phyloP scores from a whole-genome alignment of 1,284 basidiomycete genomes.

The Moesziomyces sp. region DNA sequence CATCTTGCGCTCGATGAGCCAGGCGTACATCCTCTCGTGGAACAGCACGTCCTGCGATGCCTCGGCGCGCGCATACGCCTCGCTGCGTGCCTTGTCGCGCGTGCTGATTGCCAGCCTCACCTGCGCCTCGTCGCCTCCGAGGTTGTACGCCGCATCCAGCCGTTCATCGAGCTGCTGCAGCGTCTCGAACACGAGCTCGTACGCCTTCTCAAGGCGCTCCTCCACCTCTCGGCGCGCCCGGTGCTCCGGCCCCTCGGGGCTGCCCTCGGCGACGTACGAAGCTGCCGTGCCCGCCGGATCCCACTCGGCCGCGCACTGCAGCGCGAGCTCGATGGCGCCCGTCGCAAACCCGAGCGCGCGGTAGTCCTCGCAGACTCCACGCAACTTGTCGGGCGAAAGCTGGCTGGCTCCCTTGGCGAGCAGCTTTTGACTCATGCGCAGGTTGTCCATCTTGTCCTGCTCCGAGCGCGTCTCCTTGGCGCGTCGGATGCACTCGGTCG shows the following conservation, averaged over 20 bases:
- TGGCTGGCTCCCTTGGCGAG: constrained; percentile 88
- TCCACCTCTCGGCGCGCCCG: constrained; percentile 71
- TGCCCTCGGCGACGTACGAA: constrained; percentile 73
- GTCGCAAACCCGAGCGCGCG: constrained; percentile 82
- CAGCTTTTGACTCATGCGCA: constrained; percentile 70
- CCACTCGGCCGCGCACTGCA: constrained; percentile 82
- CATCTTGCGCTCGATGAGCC: constrained; percentile 82
- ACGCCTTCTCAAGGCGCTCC: constrained; percentile 76
- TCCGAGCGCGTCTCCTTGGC: constrained; percentile 83
- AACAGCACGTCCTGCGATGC: constrained; percentile 88
- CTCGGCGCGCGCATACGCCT: constrained; percentile 73
- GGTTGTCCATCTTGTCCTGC: constrained; percentile 61
- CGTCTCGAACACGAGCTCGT: constrained; percentile 74
- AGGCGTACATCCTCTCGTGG: constrained; percentile 93
- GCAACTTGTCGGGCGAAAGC: constrained; percentile 83
- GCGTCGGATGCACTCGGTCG: constrained; percentile 90
- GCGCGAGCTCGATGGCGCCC: constrained; percentile 86
- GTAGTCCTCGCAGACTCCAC: constrained; percentile 87
- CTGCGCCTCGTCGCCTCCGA: constrained; percentile 48
- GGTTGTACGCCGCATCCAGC: constrained; percentile 48
- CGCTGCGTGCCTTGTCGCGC: constrained; percentile 61
- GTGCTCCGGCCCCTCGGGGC: constrained; percentile 73
- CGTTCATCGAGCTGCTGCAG: constrained; percentile 80
- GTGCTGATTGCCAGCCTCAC: constrained; percentile 48
- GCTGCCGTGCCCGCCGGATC: constrained; percentile 76